Percentiles rank a stretch among this genome's conserved stretches.
Conservation (phyloP, 441 rosid genomes). For the Manihot esculenta region DNA sequence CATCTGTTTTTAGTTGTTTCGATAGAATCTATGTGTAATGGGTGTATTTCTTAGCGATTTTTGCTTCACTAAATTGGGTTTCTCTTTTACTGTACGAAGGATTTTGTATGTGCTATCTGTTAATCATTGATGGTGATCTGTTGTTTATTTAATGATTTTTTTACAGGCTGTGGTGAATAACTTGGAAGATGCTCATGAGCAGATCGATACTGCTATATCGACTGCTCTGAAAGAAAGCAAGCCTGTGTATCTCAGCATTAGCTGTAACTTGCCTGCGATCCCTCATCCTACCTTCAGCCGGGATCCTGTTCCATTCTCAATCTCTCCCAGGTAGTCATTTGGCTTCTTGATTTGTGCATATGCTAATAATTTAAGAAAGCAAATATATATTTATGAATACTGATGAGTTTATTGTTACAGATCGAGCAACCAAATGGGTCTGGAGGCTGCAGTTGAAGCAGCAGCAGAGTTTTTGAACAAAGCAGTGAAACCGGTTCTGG, state of each 20-base stretch:
- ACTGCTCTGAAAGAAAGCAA: conserved; percentile 80
- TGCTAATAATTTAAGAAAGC: background rate
- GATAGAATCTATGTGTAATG: too few species aligned
- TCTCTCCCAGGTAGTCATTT: conserved; percentile 45
- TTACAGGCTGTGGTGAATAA: conserved; percentile 68
- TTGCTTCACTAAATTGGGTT: too few species aligned
- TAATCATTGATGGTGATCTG: conserved; percentile 7
- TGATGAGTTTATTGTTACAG: conserved; percentile 26
- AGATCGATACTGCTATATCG: conserved; percentile 73
- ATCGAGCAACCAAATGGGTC: conserved; percentile 56
- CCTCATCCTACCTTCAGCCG: conserved; percentile 76
- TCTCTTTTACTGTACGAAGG: too few species aligned
- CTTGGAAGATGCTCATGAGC: conserved; percentile 78
- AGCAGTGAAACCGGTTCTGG: conserved; percentile 82
- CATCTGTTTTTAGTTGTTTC: background rate
- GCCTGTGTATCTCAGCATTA: conserved; percentile 78
- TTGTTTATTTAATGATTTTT: conserved; percentile 12
- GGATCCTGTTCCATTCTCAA: conserved; percentile 67
- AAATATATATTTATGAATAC: background rate
- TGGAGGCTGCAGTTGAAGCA: conserved; percentile 81
- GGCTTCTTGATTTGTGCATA: background rate
- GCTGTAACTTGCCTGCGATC: conserved; percentile 65
- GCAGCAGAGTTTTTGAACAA: conserved; percentile 75
- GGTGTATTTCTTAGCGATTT: too few species aligned
- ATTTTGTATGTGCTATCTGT: background rate